These are phyloP conservation scores for Atkinsonella hypoxylon DNA, from an alignment of 2,329 filamentous ascomycete genomes.

Conservation along the genomic window DNA sequence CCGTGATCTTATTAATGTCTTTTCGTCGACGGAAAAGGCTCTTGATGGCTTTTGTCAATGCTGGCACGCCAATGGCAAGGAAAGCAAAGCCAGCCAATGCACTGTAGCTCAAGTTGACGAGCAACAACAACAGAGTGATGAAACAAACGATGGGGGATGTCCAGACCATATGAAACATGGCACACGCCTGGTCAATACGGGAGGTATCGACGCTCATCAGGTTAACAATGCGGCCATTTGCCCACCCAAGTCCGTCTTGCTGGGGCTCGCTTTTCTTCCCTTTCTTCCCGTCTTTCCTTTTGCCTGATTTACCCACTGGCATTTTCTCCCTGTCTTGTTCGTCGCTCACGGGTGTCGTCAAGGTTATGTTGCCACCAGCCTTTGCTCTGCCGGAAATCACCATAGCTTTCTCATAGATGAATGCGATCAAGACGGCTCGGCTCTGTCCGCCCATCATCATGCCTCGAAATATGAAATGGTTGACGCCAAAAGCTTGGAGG, in stretches of 20 bases:
- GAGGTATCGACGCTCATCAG: constrained; percentile 94
- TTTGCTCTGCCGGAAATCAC: constrained; percentile 77
- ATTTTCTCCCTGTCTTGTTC: constrained; percentile 26
- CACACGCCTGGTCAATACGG: constrained; percentile 77
- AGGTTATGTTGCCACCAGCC: constrained; percentile 52
- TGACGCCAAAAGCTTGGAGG: constrained; percentile 65
- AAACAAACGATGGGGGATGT: constrained; percentile 68
- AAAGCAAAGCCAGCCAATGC: constrained; percentile 80
- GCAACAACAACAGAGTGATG: constrained; percentile 65
- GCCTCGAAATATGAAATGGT: constrained; percentile 85
- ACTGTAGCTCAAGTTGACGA: constrained; percentile 83
- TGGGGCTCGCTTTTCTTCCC: constrained; percentile 27
- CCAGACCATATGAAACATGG: constrained; percentile 88
- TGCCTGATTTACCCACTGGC: constrained; percentile 19
- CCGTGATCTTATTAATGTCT: constrained; percentile 84
- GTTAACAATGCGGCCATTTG: constrained; percentile 83
- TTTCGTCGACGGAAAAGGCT: constrained; percentile 63
- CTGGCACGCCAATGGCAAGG: constrained; percentile 64
- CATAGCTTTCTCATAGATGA: constrained; percentile 91
- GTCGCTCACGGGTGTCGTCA: constrained; percentile 24
- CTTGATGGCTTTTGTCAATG: constrained; percentile 66
- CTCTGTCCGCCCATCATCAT: constrained; percentile 84
- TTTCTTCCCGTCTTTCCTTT: constrained; percentile 25
- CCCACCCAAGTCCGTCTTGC: constrained; percentile 69
- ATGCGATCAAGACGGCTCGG: constrained; percentile 67